phyloP scores from a whole-genome alignment of 2,329 filamentous ascomycete species.

The Alternaria rosae region DNA sequence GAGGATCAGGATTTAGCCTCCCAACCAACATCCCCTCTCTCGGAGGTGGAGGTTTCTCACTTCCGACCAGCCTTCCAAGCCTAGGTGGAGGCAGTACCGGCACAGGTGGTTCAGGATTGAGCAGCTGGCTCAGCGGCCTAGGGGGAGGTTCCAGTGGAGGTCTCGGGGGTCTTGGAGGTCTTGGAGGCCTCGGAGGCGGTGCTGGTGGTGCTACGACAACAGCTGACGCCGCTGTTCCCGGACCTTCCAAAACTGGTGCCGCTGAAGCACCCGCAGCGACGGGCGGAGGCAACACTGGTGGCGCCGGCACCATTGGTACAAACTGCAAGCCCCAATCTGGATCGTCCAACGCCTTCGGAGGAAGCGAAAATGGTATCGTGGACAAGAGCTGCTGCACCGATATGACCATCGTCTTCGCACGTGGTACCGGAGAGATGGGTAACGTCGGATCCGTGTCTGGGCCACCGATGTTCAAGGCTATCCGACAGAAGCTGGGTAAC shows the following conservation, averaged over 20 bases:
- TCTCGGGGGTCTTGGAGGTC: neutral
- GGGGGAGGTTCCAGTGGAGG: neutral
- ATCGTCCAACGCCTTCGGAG: slow-evolving; percentile 24
- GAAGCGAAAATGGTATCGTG: slow-evolving; percentile 51
- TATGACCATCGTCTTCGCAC: slow-evolving; percentile 55
- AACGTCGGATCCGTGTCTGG: slow-evolving; percentile 55
- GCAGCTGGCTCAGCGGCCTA: neutral
- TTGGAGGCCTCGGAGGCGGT: slow-evolving; percentile 6
- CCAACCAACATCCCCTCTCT: neutral
- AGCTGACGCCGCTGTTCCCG: neutral
- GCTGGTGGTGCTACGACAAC: neutral
- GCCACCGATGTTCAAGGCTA: slow-evolving; percentile 45
- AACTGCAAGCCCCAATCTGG: slow-evolving; percentile 34
- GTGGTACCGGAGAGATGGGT: slow-evolving; percentile 52
- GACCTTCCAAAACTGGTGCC: neutral
- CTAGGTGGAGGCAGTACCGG: slow-evolving; percentile 4
- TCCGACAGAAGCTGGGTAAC: slow-evolving; percentile 37
- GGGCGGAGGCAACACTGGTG: slow-evolving; percentile 1
- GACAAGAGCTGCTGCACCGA: slow-evolving; percentile 51
- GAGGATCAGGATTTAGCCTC: neutral
- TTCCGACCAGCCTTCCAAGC: neutral
- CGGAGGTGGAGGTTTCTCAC: neutral
- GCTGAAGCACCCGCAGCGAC: neutral
- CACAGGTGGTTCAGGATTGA: neutral
- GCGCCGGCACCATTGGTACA: slow-evolving; percentile 21